These are phyloP conservation scores for Kuraishia borneana DNA, from an alignment of 805 yeast genomes.

Conservation along the genomic window DNA sequence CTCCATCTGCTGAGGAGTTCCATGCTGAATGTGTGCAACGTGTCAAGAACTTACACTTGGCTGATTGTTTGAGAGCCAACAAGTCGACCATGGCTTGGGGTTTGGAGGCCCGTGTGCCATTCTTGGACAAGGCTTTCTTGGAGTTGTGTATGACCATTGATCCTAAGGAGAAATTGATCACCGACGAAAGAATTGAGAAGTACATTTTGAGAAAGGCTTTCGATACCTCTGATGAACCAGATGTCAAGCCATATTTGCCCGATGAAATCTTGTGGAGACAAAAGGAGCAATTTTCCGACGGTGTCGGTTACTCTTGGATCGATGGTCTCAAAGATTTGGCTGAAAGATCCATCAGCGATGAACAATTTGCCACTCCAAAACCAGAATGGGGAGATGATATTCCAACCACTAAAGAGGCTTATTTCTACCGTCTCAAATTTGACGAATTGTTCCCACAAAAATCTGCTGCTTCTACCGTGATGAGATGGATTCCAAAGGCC, in stretches of 20 bases:
- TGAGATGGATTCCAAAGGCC: conserved; percentile 99
- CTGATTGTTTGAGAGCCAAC: conserved; percentile 98
- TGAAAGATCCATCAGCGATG: conserved; percentile 76
- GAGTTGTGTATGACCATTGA: conserved; percentile 89
- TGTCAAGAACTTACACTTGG: conserved; percentile 92
- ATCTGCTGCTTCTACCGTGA: conserved; percentile 93
- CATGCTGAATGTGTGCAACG: conserved; percentile 92
- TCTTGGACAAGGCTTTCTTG: conserved; percentile 89
- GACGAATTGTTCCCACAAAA: conserved; percentile 85
- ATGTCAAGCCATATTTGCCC: conserved; percentile 79
- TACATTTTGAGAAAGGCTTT: conserved; percentile 96
- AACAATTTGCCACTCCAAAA: conserved; percentile 81
- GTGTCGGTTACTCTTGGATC: conserved; percentile 99
- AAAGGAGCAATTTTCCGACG: conserved; percentile 98
- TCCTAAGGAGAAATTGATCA: conserved; percentile 84
- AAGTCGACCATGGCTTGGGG: conserved; percentile 99
- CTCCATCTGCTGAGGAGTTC: conserved; percentile 89
- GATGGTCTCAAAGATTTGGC: conserved; percentile 96
- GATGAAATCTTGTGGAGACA: conserved; percentile 98
- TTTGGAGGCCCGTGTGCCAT: conserved; percentile 98
- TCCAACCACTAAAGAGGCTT: conserved; percentile 97
- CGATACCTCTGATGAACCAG: conserved; percentile 80
- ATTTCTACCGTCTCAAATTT: conserved; percentile 96
- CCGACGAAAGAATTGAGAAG: conserved; percentile 81
- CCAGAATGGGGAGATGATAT: conserved; percentile 93